A percentile compares a stretch with the other conserved stretches of the same genome.
These are phyloP conservation scores for Zygosaccharomyces rouxii DNA, from an alignment of 805 yeast genomes.

Conservation along the genomic window DNA sequence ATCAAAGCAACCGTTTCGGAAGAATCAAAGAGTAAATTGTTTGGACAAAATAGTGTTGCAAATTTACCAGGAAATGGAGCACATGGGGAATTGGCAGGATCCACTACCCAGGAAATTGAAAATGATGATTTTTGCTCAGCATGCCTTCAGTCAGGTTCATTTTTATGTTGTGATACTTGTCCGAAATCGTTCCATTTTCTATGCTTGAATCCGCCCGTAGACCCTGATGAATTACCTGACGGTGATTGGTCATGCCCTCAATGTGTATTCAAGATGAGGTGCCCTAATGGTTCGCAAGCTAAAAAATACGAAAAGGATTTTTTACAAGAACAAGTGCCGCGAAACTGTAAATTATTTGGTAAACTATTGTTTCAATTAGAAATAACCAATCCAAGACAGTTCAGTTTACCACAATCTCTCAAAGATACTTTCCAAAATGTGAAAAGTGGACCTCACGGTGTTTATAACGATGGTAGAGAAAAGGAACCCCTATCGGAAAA, in stretches of 20 bases:
- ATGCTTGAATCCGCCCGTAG: constrained; percentile 87
- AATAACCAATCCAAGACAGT: constrained; percentile 60
- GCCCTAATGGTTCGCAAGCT: constrained; percentile 26
- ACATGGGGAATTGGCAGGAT: constrained; percentile 8
- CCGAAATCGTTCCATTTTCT: constrained; percentile 88
- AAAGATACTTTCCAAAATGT: constrained; percentile 74
- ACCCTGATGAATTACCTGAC: constrained; percentile 69
- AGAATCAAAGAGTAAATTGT: constrained; percentile 39
- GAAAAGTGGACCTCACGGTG: constrained; percentile 60
- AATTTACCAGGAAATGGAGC: constrained; percentile 21
- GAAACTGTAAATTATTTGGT: constrained; percentile 39
- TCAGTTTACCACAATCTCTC: constrained; percentile 61
- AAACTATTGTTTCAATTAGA: constrained; percentile 57
- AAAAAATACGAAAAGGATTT: constrained; percentile 23
- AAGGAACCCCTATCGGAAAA: constrained; percentile 38
- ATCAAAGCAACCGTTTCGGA: constrained; percentile 18
- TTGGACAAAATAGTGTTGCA: constrained; percentile 38
- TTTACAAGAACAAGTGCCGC: constrained; percentile 10
- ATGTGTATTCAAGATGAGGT: constrained; percentile 48
- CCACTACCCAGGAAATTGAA: constrained; percentile 35
- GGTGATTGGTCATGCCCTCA: constrained; percentile 87
- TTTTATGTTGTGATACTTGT: constrained; percentile 90
- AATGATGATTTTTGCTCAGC: constrained; percentile 91
- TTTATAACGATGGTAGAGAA: constrained; percentile 59
- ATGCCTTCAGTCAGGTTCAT: constrained; percentile 85